A percentile compares a stretch with the other conserved stretches of the same genome.
phyloP scores from a whole-genome alignment of 2,329 filamentous ascomycete genomes.

The Ceratocystis colombiana region DNA sequence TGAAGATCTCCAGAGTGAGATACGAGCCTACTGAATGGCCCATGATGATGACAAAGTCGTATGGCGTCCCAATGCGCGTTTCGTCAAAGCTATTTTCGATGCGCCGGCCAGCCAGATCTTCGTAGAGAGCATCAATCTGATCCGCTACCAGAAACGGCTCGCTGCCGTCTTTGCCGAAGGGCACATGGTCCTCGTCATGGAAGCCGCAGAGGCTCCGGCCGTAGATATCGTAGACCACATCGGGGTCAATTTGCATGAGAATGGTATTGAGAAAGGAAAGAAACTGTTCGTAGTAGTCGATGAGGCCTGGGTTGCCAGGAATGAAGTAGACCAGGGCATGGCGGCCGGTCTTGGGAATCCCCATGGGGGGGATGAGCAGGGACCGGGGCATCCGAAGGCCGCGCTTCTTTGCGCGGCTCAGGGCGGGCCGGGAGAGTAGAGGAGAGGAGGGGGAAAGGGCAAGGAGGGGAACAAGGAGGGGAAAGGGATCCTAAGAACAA shows the following conservation, averaged over 20 bases:
- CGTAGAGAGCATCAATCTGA: conserved; percentile 41
- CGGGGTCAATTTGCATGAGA: conserved; percentile 38
- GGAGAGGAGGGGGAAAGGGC: not conserved
- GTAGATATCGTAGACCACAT: conserved; percentile 43
- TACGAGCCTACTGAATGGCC: conserved; percentile 69
- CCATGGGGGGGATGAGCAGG: conserved; percentile 29
- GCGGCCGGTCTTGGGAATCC: conserved; percentile 26
- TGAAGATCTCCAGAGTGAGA: conserved; percentile 58
- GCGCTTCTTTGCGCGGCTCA: conserved; percentile 22
- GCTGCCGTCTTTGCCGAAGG: conserved; percentile 35
- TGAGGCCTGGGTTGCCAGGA: conserved; percentile 65
- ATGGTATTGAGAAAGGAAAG: conserved; percentile 47
- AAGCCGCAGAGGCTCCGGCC: conserved; percentile 52
- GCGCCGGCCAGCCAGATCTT: conserved; percentile 33
- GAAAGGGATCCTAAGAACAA: not conserved
- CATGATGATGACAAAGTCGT: conserved; percentile 53
- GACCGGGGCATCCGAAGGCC: conserved; percentile 22
- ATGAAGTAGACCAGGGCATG: conserved; percentile 58
- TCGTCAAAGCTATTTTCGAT: conserved; percentile 29
- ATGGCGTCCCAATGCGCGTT: conserved; percentile 34
- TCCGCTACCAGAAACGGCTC: conserved; percentile 44
- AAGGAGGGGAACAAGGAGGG: not conserved
- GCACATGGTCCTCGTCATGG: conserved; percentile 42
- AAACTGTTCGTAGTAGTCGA: conserved; percentile 63
- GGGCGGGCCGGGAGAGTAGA: conserved; percentile 5